phyloP scores from a whole-genome alignment of 805 yeast species.

The Ogataea paraovalis region DNA sequence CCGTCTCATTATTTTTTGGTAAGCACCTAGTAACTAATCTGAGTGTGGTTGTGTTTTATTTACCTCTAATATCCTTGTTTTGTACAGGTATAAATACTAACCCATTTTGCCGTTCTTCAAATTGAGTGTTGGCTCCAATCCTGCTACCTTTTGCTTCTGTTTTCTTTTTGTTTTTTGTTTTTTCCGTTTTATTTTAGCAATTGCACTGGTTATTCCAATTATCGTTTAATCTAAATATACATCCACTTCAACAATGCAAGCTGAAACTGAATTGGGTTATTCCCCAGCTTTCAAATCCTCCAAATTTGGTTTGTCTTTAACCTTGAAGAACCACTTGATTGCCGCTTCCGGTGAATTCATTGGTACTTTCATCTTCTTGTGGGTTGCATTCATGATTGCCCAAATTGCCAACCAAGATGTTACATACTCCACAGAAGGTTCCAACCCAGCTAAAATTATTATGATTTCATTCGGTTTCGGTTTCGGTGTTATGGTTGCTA shows the following conservation, averaged over 20 bases:
- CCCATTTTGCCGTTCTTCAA: too few species aligned
- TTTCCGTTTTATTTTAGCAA: neutral
- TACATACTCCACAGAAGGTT: slow-evolving; percentile 27
- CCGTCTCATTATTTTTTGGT: too few species aligned
- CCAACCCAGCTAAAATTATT: slow-evolving; percentile 59
- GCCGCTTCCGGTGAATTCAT: slow-evolving; percentile 78
- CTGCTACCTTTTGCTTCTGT: neutral
- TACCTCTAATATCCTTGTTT: too few species aligned
- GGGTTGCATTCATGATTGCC: slow-evolving; percentile 80
- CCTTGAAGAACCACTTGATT: slow-evolving; percentile 54
- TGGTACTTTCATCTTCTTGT: slow-evolving; percentile 81
- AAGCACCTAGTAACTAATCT: too few species aligned
- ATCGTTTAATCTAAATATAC: neutral
- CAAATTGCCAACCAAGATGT: slow-evolving; percentile 62
- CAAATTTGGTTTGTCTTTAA: slow-evolving; percentile 37
- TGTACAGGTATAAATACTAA: neutral
- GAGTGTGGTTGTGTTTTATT: too few species aligned
- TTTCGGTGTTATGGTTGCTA: slow-evolving; percentile 73
- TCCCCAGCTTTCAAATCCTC: slow-evolving; percentile 35
- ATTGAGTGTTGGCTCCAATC: neutral
- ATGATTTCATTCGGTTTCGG: slow-evolving; percentile 89
- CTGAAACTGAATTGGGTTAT: slow-evolving; percentile 39
- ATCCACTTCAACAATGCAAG: slow-evolving; percentile 25
- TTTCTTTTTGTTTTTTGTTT: neutral
- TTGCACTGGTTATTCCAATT: neutral